Evolutionary conservation across 75 land plant genomes (phyloP), one percentile per base, ranked within the genome.

Genomic region (Pinus albicaulis): DNA sequence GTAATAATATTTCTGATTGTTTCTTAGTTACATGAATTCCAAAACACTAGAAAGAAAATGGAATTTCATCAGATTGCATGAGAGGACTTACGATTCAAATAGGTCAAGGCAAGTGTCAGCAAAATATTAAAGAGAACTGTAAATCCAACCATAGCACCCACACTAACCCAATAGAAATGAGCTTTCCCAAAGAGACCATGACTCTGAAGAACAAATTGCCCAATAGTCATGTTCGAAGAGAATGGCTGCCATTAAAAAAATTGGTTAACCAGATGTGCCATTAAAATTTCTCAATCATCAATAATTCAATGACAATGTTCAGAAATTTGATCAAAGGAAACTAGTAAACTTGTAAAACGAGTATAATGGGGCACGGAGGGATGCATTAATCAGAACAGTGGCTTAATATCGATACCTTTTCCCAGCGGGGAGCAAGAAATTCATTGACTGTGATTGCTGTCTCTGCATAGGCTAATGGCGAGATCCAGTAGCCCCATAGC

Each of bases 401-500:
- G 20, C 57, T 22, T 73, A 55, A 20, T 56, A 44, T 70, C 12
- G 3, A 22, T 62, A 82, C 88, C 76, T 66, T 74, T 59, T 57
- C 58, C 90, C 90, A 88, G 25, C 85, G 70, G 25, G 81, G 77
- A 56, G 81, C 90, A 77, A 86, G 82, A 71, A 88, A 82, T 72
- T 88, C 90, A 77, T 86, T 88, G 41, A 88, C 74, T 57, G 81
- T 57, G 58, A 80, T 68, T 38, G 90, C 90, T 74, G 73, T 80
- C 38, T 86, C 82, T 44, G 82, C 90, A 76, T 88, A 88, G 68
- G 78, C 64, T 53, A 88, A 59, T 36, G 89, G 89, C 10, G 89
- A 88, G 17, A 79, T n/a, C 84, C 85, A 88, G 82, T 85, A 88
- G 56, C 85, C 89, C 90, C 90, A 88, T 36, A 86, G 80, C 88